These are phyloP conservation scores for Capsella rubella DNA, from an alignment of 441 rosid genomes.

Conservation along the genomic window DNA sequence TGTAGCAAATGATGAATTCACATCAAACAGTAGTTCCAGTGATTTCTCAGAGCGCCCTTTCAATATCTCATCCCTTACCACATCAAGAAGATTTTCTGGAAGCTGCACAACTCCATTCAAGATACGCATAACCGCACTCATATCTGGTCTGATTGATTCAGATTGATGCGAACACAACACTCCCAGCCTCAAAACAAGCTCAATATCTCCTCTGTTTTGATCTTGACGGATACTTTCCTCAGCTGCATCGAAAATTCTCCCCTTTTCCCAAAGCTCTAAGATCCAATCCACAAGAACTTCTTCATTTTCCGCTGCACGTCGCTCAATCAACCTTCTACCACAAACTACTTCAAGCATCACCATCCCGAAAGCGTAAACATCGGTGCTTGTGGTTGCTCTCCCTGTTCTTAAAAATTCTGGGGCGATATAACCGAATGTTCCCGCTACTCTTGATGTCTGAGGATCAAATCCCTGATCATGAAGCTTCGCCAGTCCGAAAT, in stretches of 20 bases:
- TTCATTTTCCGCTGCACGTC: conserved; percentile 33
- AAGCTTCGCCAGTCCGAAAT: conserved; percentile 53
- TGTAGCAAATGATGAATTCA: conserved; percentile 15
- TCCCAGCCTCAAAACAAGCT: conserved; percentile 34
- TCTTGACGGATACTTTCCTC: conserved; percentile 15
- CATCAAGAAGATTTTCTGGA: conserved; percentile 27
- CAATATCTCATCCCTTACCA: conserved; percentile 15
- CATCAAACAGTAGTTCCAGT: conserved; percentile 6
- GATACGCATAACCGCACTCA: conserved; percentile 38
- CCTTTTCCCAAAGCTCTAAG: conserved; percentile 24
- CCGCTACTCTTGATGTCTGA: conserved; percentile 48
- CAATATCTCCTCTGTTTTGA: background rate
- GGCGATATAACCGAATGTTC: conserved; percentile 56
- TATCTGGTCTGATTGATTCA: conserved; percentile 45
- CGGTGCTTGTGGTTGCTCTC: conserved; percentile 50
- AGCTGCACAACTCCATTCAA: conserved; percentile 26
- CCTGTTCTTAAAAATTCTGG: conserved; percentile 52
- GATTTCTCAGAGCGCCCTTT: conserved; percentile 11
- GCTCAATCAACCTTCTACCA: conserved; percentile 50
- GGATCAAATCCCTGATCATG: conserved; percentile 47
- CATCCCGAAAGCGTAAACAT: conserved; percentile 53
- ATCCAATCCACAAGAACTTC: conserved; percentile 48
- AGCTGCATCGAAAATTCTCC: background rate
- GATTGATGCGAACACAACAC: conserved; percentile 47
- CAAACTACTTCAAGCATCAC: conserved; percentile 56